Evolutionary conservation across 352 stramenopile species (phyloP).

Genomic region (Pythium monospermum): DNA sequence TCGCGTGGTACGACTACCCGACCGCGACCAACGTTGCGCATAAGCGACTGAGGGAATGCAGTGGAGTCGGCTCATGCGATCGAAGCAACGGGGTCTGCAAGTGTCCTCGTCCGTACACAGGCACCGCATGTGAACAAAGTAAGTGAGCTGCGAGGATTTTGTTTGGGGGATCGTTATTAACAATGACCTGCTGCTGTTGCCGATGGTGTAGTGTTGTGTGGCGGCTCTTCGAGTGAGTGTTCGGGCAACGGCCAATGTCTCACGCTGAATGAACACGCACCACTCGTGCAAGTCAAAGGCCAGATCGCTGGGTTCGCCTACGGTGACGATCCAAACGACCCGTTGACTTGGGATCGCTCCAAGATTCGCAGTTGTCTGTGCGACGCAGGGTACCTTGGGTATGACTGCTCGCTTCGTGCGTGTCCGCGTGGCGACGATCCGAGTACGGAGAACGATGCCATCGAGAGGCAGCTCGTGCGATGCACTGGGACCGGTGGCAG

Average conservation of each 20-base stretch:
- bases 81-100: conserved; percentile 63
- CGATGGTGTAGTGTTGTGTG: conserved; percentile 39
- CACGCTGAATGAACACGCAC: conserved; percentile 55
- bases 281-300: conserved; percentile 47
- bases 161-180: conserved; percentile 3
- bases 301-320: conserved; percentile 51
- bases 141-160: conserved; percentile 13
- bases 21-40: conserved; percentile 47
- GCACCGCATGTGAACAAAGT: conserved; percentile 67
- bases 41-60: conserved; percentile 50
- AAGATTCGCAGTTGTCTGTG: conserved; percentile 70
- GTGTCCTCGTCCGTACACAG: conserved; percentile 64
- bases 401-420: conserved; percentile 63
- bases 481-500: conserved; percentile 48
- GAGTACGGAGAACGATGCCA: conserved; percentile 46
- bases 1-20: conserved; percentile 71
- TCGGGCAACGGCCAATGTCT: conserved; percentile 76
- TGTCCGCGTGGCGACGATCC: conserved; percentile 71
- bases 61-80: conserved; percentile 57
- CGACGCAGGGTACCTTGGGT: conserved; percentile 50
- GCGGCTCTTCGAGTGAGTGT: conserved; percentile 39
- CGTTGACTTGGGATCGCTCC: conserved; percentile 61
- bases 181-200: neutral
- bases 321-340: conserved; percentile 59
- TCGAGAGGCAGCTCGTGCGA: conserved; percentile 60